Evolutionary conservation across 352 stramenopile species (phyloP), one percentile per base, ranked within the genome.

Genomic region (Globisporangium solare): DNA sequence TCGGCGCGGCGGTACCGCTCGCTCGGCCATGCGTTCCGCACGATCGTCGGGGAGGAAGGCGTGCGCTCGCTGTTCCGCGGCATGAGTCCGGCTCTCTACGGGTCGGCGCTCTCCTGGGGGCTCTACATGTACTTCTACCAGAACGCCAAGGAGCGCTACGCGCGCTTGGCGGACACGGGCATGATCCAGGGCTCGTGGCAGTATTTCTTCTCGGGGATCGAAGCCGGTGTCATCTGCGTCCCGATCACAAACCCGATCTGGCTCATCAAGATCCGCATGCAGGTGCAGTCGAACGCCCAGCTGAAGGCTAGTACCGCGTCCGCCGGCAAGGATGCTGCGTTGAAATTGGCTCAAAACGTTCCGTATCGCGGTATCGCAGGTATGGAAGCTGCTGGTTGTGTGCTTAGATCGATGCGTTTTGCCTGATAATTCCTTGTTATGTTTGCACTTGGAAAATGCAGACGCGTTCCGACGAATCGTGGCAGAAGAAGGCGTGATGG

Each of bases 71-170:
- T 99, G 18, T 99, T 98, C 66, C 79, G 88, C 37, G 97, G 97
- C 49, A 87, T 99, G 71, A 90, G 80, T 20, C 96, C 97, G 13
- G 96, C 96, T n/a, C 64, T 99, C 20, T 91, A 99, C 35, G 97
- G 95, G 20, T 97, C 93, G 27, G 90, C 94, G 15, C 69, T 98
- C 20, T 97, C 90, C 17, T 99, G 97, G 97, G 97, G 97, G 13
- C 81, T 98, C 41, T 99, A 99, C 70, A 99, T 99, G 81, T 96
- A 96, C 59, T 83, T 99, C 50, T 99, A 99, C 70, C 96, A 99
- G 77, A 87, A 89, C 49, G 83, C 95, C 14, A 99, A 99, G 70
- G 67, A 77, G 49, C 68, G 83, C 1, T 94, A 92, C 49, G 80
- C 76, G 31, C 78, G 79, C 12, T 78, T 89, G 67, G 75, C 79